A percentile compares a stretch with the other conserved stretches of the same genome.
These are phyloP conservation scores for Trichoderma afroharzianum DNA, from an alignment of 2,329 filamentous ascomycete genomes.

Conservation along the genomic window DNA sequence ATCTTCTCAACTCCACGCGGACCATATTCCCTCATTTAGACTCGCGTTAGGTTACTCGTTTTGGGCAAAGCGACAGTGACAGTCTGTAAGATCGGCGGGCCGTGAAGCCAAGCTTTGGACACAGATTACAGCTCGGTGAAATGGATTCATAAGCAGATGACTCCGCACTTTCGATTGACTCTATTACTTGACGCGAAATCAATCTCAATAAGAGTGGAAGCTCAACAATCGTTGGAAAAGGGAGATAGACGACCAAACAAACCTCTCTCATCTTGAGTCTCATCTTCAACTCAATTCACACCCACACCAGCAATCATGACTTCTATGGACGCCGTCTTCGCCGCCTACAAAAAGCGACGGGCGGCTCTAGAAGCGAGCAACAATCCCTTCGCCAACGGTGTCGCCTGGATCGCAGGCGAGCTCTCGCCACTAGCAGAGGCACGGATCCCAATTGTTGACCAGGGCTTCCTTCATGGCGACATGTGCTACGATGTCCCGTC, in stretches of 20 bases:
- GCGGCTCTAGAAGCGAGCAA: neutral
- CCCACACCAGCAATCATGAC: neutral
- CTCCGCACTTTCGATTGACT: neutral
- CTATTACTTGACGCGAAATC: neutral
- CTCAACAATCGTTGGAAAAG: neutral
- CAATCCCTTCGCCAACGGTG: neutral
- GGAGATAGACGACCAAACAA: neutral
- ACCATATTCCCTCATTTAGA: neutral
- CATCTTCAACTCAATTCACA: neutral
- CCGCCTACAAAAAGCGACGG: neutral
- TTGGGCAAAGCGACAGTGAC: neutral
- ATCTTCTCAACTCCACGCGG: neutral
- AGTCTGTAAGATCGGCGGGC: neutral
- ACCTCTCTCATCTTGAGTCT: neutral
- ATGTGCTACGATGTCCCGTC: slow-evolving; percentile 7
- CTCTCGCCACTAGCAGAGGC: neutral
- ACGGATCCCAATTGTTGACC: slow-evolving; percentile 1
- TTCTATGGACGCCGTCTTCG: slow-evolving; percentile 1
- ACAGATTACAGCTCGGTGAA: neutral
- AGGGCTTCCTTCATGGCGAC: slow-evolving; percentile 9
- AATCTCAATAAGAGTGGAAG: neutral
- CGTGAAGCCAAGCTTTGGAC: neutral
- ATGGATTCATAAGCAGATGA: neutral
- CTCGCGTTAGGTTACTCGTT: neutral
- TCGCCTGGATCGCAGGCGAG: slow-evolving; percentile 7